Conservation (phyloP, 306 rosid species). For the Acacia melanoxylon region DNA sequence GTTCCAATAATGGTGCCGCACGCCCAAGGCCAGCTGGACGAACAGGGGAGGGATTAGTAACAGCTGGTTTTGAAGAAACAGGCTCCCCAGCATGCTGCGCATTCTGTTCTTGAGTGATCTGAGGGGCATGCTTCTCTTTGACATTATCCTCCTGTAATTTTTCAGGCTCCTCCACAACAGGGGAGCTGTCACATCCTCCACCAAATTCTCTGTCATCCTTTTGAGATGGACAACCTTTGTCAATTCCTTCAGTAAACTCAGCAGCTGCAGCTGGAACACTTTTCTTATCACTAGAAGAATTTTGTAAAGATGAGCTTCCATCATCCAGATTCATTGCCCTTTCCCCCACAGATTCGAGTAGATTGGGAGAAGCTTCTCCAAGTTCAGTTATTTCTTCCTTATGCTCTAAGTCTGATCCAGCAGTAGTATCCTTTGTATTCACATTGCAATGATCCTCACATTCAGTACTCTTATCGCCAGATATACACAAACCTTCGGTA, state of each 20-base stretch:
- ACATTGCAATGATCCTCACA: conserved; percentile 32
- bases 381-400: conserved; percentile 31
- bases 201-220: conserved; percentile 37
- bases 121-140: conserved; percentile 41
- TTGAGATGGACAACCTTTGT: conserved; percentile 31
- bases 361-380: conserved; percentile 36
- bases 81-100: conserved; percentile 36
- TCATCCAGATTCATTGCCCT: neutral
- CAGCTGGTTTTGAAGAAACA: conserved; percentile 50
- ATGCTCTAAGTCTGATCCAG: conserved; percentile 34
- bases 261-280: conserved; percentile 32
- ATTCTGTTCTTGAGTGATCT: conserved; percentile 33
- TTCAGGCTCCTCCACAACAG: conserved; percentile 42
- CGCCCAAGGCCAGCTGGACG: conserved; percentile 93
- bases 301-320: conserved; percentile 22
- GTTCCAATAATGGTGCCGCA: conserved; percentile 83
- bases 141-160: conserved; percentile 43
- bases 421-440: conserved; percentile 14
- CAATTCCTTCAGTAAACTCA: conserved; percentile 31
- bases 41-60: conserved; percentile 49
- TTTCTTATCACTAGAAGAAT: conserved; percentile 29
- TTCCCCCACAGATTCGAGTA: conserved; percentile 14
- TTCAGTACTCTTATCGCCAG: conserved; percentile 23
- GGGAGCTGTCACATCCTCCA: conserved; percentile 28
- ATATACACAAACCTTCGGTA: conserved; percentile 14